Evolutionary conservation across 345 rosid genomes (phyloP), one percentile per base, ranked within the genome.

Genomic region (Gossypium raimondii): DNA sequence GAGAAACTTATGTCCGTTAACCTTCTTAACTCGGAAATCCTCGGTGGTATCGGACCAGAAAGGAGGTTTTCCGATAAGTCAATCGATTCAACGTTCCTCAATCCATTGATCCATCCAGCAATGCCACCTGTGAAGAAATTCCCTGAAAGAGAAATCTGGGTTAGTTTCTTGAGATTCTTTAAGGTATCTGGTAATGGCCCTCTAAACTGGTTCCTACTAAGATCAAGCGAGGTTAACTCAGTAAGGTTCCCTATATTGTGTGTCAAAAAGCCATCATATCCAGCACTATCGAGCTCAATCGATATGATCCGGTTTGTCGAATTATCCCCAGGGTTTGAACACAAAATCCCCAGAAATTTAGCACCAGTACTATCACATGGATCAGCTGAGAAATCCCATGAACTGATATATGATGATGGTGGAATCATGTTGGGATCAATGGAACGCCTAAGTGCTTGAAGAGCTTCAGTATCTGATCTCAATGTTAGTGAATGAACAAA

Each of bases 101-200:
- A 80, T 48, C 16, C 16, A 4, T 80, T 61, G 75, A 87, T 65
- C 11, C 72, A 81, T 0, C 11, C 29, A 0, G 91, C 70, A 22
- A 90, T 83, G 52, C 48, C 77, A 16, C 92, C 92, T 0, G 89
- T 87, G 81, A 88, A 82, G 76, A 81, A 78, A 50, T 88, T 90
- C 7, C 51, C 79, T 0, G 87, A 55, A 67, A 86, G 11, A 13
- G 81, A 75, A 47, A 87, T 78, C 44, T 59, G 78, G 67, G 79
- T 76, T 70, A 88, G 86, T 81, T 84, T 84, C 77, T 63, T 78
- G 22, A 90, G 86, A 22, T 80, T 80, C 68, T 55, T 77, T 50
- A 86, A 73, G 77, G 84, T 29, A 45, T 83, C 83, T 5, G 90
- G 92, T 52, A 88, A 72, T 2, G 90, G 89, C 44, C 91, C 92